These are phyloP conservation scores for Tolypocladium paradoxum DNA, from an alignment of 2,329 filamentous ascomycete species.

Conservation along the genomic window DNA sequence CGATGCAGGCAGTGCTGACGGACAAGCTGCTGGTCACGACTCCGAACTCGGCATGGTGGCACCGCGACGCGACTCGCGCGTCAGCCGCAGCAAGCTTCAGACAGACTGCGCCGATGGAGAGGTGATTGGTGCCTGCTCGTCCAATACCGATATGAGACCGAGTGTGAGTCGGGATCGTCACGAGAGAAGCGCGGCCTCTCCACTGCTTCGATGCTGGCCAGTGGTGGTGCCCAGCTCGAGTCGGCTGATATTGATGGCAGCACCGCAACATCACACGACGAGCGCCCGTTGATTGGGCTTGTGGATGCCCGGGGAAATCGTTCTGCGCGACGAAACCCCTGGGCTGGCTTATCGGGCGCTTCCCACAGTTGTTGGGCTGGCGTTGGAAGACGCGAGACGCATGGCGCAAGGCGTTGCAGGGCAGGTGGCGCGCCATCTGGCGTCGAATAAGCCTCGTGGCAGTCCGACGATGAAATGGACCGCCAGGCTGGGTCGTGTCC, in stretches of 20 bases:
- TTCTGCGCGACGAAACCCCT: neutral
- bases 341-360: neutral
- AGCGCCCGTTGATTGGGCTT: neutral
- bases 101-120: too few relatives aligned
- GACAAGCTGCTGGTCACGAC: neutral
- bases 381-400: neutral
- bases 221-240: neutral
- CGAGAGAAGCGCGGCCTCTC: neutral
- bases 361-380: too few relatives aligned
- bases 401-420: neutral
- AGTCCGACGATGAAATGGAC: neutral
- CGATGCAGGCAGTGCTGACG: neutral
- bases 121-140: neutral
- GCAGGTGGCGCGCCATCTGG: neutral
- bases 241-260: neutral
- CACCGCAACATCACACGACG: neutral
- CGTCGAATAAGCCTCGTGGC: neutral
- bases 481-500: neutral
- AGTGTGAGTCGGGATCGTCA: neutral
- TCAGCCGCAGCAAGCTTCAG: neutral
- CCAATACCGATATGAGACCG: neutral
- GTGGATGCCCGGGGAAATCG: neutral
- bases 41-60: neutral
- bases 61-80: neutral
- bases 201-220: too few relatives aligned